Conservation (phyloP, 345 rosid species). For the Xanthoceras sorbifolium region DNA sequence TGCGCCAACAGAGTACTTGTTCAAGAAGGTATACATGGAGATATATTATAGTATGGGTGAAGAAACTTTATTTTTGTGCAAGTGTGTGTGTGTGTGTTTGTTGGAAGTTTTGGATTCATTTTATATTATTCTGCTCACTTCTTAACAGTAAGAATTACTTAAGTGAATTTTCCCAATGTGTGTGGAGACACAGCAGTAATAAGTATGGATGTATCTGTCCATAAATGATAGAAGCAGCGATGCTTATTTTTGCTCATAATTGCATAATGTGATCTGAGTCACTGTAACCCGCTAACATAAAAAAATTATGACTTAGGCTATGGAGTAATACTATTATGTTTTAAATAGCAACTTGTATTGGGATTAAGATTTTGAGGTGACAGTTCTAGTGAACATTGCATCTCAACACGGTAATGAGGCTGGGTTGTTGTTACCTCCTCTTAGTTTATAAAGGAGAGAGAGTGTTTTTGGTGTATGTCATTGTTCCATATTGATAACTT, state of each 20-base stretch:
- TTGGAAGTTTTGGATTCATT: neutral
- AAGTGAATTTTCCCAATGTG: neutral
- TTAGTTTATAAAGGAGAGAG: neutral
- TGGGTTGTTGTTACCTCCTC: neutral
- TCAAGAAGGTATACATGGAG: conserved; percentile 76
- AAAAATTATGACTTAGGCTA: neutral
- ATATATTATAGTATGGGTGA: conserved; percentile 13
- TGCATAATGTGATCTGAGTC: neutral
- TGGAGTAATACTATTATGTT: neutral
- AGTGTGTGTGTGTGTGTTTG: neutral
- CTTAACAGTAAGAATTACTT: neutral
- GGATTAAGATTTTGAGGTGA: neutral
- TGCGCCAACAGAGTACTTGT: conserved; percentile 90
- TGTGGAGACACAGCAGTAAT: neutral
- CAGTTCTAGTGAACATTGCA: neutral
- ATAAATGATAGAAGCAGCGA: neutral
- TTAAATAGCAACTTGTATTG: neutral
- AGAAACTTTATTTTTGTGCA: neutral
- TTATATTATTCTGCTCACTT: neutral
- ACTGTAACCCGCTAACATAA: neutral
- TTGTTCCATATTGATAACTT: neutral
- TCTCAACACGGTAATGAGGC: neutral
- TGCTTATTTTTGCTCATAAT: neutral
- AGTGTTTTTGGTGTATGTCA: neutral
- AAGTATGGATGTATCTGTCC: neutral